A percentile compares a stretch with the other conserved stretches of the same genome.
These are phyloP conservation scores for Agaricus bisporus DNA, from an alignment of 768 basidiomycete genomes.

Conservation along the genomic window DNA sequence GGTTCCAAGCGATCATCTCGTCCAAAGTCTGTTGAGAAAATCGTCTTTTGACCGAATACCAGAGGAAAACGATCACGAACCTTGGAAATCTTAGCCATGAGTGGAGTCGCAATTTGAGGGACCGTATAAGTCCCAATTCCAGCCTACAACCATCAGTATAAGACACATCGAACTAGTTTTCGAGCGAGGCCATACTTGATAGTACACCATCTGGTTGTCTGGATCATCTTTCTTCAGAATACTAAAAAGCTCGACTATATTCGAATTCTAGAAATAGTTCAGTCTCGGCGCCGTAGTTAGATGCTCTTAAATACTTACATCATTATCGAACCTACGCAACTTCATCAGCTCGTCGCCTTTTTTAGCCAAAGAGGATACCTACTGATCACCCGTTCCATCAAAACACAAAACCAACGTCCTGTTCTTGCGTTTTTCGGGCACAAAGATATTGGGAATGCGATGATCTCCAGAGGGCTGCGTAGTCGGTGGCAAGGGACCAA, in stretches of 20 bases:
- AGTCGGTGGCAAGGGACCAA: neutral
- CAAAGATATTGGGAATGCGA: neutral
- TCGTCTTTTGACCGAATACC: neutral
- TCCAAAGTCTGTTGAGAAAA: slow-evolving; percentile 30
- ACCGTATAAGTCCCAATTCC: slow-evolving; percentile 49
- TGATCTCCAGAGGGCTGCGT: neutral
- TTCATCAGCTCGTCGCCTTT: too few species aligned
- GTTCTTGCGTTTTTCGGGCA: slow-evolving; percentile 13
- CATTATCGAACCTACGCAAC: slow-evolving; percentile 15
- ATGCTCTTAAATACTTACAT: slow-evolving; percentile 9
- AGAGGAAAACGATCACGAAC: slow-evolving; percentile 13
- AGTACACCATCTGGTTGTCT: slow-evolving; percentile 29
- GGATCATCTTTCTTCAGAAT: slow-evolving; percentile 29
- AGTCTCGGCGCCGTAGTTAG: neutral
- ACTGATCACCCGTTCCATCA: slow-evolving; percentile 48
- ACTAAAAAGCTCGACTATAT: slow-evolving; percentile 31
- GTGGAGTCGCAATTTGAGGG: slow-evolving; percentile 36
- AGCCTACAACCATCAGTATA: slow-evolving; percentile 25
- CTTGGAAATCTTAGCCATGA: slow-evolving; percentile 38
- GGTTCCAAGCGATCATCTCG: slow-evolving; percentile 39
- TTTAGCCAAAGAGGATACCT: neutral
- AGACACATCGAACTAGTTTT: neutral
- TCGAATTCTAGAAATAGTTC: slow-evolving; percentile 28
- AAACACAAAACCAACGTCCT: slow-evolving; percentile 51
- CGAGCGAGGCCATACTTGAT: slow-evolving; percentile 20